Percentiles rank a stretch among this genome's conserved stretches.
Conservation (phyloP, 495 filamentous ascomycete species). For the Aspergillus incahuasiensis region DNA sequence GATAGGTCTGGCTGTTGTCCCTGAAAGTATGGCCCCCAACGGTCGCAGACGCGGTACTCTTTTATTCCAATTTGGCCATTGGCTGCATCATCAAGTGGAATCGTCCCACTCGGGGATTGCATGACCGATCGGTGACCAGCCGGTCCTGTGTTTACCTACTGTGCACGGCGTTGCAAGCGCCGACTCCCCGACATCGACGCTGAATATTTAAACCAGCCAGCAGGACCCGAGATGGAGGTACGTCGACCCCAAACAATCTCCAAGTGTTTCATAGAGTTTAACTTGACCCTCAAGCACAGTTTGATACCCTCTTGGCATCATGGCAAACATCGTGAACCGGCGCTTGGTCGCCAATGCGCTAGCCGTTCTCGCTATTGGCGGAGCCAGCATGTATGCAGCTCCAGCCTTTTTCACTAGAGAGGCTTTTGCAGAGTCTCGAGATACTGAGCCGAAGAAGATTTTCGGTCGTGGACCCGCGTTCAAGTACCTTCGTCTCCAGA, state of each 20-base stretch:
- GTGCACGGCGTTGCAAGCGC: neutral
- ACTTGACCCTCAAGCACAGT: neutral
- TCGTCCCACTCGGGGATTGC: neutral
- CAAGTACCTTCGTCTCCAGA: conserved; percentile 6
- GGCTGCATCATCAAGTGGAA: no score
- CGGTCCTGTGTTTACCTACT: neutral
- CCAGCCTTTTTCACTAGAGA: neutral
- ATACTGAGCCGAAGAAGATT: neutral
- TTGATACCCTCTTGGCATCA: neutral
- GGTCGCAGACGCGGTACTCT: no score
- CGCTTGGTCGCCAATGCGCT: neutral
- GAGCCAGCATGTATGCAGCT: neutral
- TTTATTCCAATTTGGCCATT: no score
- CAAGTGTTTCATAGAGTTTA: no score
- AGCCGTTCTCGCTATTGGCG: neutral
- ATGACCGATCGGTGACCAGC: neutral
- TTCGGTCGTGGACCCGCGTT: conserved; percentile 5
- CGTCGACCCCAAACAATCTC: no score
- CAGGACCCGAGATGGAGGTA: no score
- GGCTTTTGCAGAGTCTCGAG: neutral
- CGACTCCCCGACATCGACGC: neutral
- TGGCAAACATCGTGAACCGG: neutral
- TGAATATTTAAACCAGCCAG: neutral
- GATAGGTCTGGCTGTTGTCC: no score
- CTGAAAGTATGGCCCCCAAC: no score